These are phyloP conservation scores for Gilbertella persicaria DNA, from an alignment of 371 early-diverging fungal genomes.

Conservation along the genomic window DNA sequence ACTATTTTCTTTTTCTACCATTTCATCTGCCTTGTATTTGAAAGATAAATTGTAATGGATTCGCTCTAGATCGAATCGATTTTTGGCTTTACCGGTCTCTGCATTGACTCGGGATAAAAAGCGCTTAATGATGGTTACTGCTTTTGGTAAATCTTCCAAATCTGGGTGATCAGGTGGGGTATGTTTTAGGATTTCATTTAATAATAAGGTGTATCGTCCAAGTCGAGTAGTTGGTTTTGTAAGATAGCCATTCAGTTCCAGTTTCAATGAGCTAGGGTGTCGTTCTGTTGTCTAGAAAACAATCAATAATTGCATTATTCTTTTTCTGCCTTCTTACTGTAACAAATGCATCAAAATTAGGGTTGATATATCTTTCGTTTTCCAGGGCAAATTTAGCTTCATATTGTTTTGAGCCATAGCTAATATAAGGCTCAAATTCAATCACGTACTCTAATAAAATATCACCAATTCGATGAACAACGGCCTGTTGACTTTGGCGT, in stretches of 20 bases:
- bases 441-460: slow-evolving; percentile 72
- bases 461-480: slow-evolving; percentile 82
- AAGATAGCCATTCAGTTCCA: slow-evolving; percentile 79
- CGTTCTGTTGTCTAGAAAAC: slow-evolving; percentile 67
- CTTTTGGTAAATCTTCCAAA: slow-evolving; percentile 59
- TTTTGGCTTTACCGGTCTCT: slow-evolving; percentile 85
- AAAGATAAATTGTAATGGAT: slow-evolving; percentile 34
- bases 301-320: background rate
- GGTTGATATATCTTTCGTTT: slow-evolving; percentile 69
- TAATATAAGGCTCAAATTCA: slow-evolving; percentile 78
- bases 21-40: no score
- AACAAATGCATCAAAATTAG: slow-evolving; percentile 71
- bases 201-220: slow-evolving; percentile 83
- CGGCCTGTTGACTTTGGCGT: slow-evolving; percentile 68
- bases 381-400: slow-evolving; percentile 81
- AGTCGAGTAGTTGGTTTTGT: slow-evolving; percentile 82
- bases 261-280: slow-evolving; percentile 74
- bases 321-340: slow-evolving; percentile 41
- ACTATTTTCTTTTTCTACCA: no score
- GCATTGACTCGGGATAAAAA: slow-evolving; percentile 70
- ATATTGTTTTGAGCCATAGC: slow-evolving; percentile 85
- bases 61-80: slow-evolving; percentile 63
- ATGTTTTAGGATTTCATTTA: slow-evolving; percentile 78
- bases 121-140: slow-evolving; percentile 66
- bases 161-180: slow-evolving; percentile 82